Conservation (phyloP, 2,329 filamentous ascomycete genomes). For the Trichoderma cornu-damae region DNA sequence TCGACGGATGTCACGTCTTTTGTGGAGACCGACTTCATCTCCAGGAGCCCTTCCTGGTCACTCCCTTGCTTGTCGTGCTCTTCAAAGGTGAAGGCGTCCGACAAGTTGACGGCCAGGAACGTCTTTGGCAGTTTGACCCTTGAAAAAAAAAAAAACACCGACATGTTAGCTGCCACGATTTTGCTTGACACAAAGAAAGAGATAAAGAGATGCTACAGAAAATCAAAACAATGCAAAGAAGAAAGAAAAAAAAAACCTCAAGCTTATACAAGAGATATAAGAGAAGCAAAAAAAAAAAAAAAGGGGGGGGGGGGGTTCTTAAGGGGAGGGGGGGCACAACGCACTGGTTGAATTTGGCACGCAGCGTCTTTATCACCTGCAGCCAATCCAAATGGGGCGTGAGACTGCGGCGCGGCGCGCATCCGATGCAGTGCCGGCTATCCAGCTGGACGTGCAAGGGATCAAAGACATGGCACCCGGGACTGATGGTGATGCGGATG, state of each 20-base stretch:
- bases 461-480: constrained; percentile 94
- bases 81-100: constrained; percentile 57
- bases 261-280: neutral
- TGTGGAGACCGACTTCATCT: constrained; percentile 40
- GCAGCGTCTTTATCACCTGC: constrained; percentile 88
- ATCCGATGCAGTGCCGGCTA: constrained; percentile 92
- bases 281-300: neutral
- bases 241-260: neutral
- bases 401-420: constrained; percentile 80
- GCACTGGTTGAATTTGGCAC: constrained; percentile 92
- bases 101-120: constrained; percentile 60
- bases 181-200: no score
- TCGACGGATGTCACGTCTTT: constrained; percentile 28
- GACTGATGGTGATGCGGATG: constrained; percentile 92
- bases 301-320: constrained; percentile 14
- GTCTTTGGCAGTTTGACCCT: constrained; percentile 63
- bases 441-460: constrained; percentile 95
- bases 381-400: constrained; percentile 94
- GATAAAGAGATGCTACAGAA: no score
- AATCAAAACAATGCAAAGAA: no score
- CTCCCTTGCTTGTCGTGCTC: constrained; percentile 48
- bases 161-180: neutral
- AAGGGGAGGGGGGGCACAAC: constrained; percentile 30
- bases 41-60: constrained; percentile 42
- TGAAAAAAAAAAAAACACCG: constrained; percentile 13